These are phyloP conservation scores for Exophiala calicioides DNA, from an alignment of 2,329 filamentous ascomycete species.

Conservation along the genomic window DNA sequence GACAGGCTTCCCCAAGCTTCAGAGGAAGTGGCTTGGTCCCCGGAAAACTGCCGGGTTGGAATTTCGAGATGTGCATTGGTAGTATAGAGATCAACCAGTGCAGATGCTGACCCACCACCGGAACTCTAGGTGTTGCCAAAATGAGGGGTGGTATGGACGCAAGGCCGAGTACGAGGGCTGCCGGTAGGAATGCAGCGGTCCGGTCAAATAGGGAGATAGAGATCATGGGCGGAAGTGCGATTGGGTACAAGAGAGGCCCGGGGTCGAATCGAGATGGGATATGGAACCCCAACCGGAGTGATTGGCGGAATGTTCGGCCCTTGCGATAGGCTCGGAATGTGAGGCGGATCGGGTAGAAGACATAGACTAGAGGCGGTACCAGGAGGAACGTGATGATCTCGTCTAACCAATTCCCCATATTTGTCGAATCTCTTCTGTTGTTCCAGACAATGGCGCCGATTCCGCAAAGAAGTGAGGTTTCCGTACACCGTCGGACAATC, in stretches of 20 bases:
- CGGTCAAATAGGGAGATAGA: constrained; percentile 70
- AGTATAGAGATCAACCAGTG: constrained; percentile 78
- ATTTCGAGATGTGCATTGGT: constrained; percentile 53
- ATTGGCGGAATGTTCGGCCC: constrained; percentile 16
- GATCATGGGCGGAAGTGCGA: constrained; percentile 72
- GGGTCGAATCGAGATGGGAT: constrained; percentile 84
- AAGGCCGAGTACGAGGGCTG: constrained; percentile 79
- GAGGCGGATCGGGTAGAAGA: constrained; percentile 26
- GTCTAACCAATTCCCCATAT: constrained; percentile 19
- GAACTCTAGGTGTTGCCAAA: constrained; percentile 61
- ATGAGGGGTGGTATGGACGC: constrained; percentile 72
- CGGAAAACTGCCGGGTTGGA: not conserved
- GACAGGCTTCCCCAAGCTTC: constrained; percentile 14
- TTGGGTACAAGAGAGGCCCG: constrained; percentile 85
- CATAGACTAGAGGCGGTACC: constrained; percentile 22
- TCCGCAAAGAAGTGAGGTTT: constrained; percentile 55
- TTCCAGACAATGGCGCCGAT: constrained; percentile 43
- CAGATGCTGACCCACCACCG: constrained; percentile 59
- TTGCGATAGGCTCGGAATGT: constrained; percentile 11
- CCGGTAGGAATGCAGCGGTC: constrained; percentile 64
- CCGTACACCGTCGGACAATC: constrained; percentile 52
- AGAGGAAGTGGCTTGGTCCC: constrained; percentile 14
- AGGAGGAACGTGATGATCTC: constrained; percentile 22
- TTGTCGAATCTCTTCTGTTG: constrained; percentile 10
- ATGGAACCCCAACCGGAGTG: constrained; percentile 44